Conservation (phyloP, 78 protist species). For the Andalucia godoyi region DNA sequence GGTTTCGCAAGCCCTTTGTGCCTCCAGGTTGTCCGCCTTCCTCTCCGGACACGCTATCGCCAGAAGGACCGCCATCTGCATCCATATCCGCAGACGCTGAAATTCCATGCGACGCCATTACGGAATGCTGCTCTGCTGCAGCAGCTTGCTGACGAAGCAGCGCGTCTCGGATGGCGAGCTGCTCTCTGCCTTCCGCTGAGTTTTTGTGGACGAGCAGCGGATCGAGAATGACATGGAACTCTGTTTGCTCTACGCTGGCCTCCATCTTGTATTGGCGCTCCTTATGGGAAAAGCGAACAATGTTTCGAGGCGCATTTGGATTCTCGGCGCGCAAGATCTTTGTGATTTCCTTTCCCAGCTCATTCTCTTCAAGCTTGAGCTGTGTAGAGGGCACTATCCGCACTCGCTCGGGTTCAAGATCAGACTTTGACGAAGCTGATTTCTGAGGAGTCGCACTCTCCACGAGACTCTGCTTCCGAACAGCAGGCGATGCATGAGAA, state of each 20-base stretch:
- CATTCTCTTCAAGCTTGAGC: constrained; percentile 42
- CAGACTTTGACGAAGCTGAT: too few species aligned
- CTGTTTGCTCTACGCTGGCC: constrained; percentile 30
- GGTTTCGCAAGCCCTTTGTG: constrained; percentile 31
- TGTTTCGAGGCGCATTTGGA: constrained; percentile 31
- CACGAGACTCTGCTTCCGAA: too few species aligned
- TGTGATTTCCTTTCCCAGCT: constrained; percentile 18
- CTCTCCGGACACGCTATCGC: too few species aligned
- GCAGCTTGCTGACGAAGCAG: not conserved
- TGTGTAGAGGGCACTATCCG: too few species aligned
- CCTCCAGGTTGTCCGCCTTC: not conserved
- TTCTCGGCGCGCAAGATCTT: constrained; percentile 39
- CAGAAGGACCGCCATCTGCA: too few species aligned
- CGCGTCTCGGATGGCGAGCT: not conserved
- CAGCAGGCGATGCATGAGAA: too few species aligned
- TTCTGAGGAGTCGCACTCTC: too few species aligned
- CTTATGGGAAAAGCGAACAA: constrained; percentile 15
- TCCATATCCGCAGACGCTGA: too few species aligned
- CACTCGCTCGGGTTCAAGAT: too few species aligned
- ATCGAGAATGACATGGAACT: constrained; percentile 23
- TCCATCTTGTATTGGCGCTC: constrained; percentile 25
- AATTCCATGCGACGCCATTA: not conserved
- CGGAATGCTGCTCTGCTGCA: constrained; percentile 1
- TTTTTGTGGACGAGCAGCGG: not conserved
- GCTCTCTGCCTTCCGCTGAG: not conserved